Evolutionary conservation across 176 grass and related monocot genomes (phyloP).

Genomic region (Chrysopogon serrulatus): DNA sequence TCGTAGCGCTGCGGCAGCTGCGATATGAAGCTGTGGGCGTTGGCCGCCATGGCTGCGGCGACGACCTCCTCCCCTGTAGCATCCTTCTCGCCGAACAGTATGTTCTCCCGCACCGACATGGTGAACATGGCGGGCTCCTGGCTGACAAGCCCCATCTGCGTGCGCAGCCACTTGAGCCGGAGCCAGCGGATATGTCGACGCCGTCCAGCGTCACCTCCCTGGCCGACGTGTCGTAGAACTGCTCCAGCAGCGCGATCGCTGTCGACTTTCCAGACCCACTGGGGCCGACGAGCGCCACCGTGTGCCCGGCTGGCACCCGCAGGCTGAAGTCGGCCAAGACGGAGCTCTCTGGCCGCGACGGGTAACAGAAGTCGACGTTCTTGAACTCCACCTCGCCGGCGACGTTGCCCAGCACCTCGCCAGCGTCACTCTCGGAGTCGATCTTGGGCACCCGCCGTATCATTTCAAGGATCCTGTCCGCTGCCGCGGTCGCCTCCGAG

Average conservation of each 20-base stretch:
- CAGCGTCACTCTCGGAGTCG: constrained; percentile 45
- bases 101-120: constrained; percentile 75
- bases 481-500: constrained; percentile 50
- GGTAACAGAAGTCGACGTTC: constrained; percentile 62
- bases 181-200: constrained; percentile 69
- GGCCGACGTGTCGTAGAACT: constrained; percentile 70
- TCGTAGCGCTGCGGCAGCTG: constrained; percentile 78
- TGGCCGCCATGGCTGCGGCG: constrained; percentile 57
- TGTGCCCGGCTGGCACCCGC: constrained; percentile 61
- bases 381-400: constrained; percentile 78
- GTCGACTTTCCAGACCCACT: constrained; percentile 92
- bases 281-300: constrained; percentile 68
- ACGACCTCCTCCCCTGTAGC: constrained; percentile 69
- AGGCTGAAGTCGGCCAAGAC: constrained; percentile 64
- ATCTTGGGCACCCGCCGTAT: constrained; percentile 55
- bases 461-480: constrained; percentile 41
- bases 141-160: constrained; percentile 43
- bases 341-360: constrained; percentile 68
- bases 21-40: constrained; percentile 89
- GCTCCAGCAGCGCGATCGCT: constrained; percentile 71
- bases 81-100: constrained; percentile 83
- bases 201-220: constrained; percentile 65
- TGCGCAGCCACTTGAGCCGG: constrained; percentile 80
- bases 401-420: constrained; percentile 38
- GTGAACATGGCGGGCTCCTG: constrained; percentile 1